phyloP scores from a whole-genome alignment of 2,329 filamentous ascomycete species.

The Botrytis sinoallii region DNA sequence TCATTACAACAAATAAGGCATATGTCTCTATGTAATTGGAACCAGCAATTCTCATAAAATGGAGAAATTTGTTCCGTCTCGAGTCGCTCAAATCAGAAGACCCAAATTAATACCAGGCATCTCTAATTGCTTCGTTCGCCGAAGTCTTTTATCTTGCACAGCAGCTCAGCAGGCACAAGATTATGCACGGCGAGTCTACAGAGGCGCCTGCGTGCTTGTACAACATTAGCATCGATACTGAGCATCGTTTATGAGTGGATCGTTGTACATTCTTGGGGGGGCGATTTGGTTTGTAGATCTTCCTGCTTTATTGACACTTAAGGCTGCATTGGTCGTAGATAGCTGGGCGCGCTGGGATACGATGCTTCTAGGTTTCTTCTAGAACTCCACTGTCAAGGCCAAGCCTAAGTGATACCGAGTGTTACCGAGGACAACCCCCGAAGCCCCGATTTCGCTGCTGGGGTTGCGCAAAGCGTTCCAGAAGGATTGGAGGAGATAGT shows the following conservation, averaged over 20 bases:
- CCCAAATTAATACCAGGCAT: not conserved
- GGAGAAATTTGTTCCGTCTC: not conserved
- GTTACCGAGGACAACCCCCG: not conserved
- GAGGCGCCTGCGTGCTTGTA: not conserved
- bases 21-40: not conserved
- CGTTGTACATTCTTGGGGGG: not conserved
- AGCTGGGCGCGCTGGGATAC: not conserved
- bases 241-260: slow-evolving; percentile 4
- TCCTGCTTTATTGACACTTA: not conserved
- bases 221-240: not conserved
- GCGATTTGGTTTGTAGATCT: slow-evolving; percentile 10
- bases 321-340: not conserved
- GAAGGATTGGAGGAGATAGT: not conserved
- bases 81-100: not conserved
- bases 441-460: slow-evolving; percentile 4
- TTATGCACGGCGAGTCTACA: not conserved
- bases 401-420: not conserved
- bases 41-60: not conserved
- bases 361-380: slow-evolving; percentile 7
- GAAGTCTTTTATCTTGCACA: not conserved
- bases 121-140: not conserved
- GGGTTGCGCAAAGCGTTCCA: not conserved
- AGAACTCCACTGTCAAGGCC: slow-evolving; percentile 6
- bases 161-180: slow-evolving; percentile 13
- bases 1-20: not conserved